Evolutionary conservation across 768 basidiomycete species (phyloP).

Genomic region (Polyporus arcularius): DNA sequence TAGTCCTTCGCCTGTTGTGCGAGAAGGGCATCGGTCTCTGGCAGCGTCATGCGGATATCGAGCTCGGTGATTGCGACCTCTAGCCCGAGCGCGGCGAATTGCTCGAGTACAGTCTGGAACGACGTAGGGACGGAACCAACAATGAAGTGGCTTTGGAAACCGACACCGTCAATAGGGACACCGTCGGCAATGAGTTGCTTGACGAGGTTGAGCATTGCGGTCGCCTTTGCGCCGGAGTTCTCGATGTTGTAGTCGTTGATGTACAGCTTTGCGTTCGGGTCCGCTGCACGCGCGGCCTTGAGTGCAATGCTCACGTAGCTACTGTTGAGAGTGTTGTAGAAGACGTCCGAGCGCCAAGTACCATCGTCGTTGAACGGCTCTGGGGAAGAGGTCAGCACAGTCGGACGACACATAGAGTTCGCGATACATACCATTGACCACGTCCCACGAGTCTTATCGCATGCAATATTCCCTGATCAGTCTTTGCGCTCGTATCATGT

Average conservation of each 20-base stretch:
- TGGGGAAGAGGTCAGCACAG: neutral
- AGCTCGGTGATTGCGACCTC: constrained; percentile 73
- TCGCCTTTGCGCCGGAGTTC: constrained; percentile 48
- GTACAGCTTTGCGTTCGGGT: constrained; percentile 58
- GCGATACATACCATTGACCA: constrained; percentile 43
- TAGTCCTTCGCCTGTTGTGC: constrained; percentile 62
- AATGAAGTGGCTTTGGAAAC: constrained; percentile 61
- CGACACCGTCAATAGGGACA: constrained; percentile 61
- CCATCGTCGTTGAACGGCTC: constrained; percentile 64
- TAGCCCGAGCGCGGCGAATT: constrained; percentile 59
- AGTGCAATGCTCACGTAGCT: constrained; percentile 54
- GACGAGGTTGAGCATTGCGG: constrained; percentile 55
- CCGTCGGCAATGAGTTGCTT: constrained; percentile 46
- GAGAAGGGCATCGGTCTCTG: constrained; percentile 48
- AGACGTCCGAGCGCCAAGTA: constrained; percentile 52
- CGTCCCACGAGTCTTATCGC: constrained; percentile 50
- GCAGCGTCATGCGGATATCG: constrained; percentile 62
- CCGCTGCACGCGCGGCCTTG: constrained; percentile 52
- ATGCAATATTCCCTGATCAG: no score
- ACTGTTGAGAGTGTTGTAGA: constrained; percentile 51
- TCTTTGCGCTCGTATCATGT: neutral
- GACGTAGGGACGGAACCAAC: constrained; percentile 53
- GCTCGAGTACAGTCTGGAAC: constrained; percentile 48
- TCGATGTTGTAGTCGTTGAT: constrained; percentile 45
- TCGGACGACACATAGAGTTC: neutral